Evolutionary conservation across 345 rosid genomes (phyloP).

Genomic region (Toxicodendron radicans): DNA sequence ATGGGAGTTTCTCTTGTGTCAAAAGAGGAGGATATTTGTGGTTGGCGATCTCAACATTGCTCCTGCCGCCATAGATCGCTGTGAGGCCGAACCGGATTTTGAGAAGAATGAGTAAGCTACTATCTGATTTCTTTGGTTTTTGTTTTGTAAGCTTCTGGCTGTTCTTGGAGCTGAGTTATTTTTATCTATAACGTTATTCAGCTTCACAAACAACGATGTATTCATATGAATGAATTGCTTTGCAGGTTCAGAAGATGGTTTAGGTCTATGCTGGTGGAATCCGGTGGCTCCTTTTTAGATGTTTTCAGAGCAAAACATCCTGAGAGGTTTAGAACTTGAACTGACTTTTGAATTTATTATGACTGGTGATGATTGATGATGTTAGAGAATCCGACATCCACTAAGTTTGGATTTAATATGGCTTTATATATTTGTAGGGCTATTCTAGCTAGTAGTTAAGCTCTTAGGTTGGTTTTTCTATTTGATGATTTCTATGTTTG

Average conservation of each 20-base stretch:
- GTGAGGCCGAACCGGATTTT: conserved; percentile 89
- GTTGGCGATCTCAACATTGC: conserved; percentile 96
- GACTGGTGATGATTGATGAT: neutral
- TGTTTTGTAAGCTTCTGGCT: neutral
- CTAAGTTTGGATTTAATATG: neutral
- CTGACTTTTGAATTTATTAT: neutral
- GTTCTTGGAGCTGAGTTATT: conserved; percentile 1
- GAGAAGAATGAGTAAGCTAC: conserved; percentile 72
- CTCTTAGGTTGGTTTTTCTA: neutral
- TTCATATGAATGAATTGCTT: conserved; percentile 16
- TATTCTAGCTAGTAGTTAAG: neutral
- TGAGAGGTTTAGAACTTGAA: conserved; percentile 50
- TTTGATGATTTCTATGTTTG: neutral
- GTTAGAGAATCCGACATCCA: neutral
- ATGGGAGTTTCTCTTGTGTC: conserved; percentile 69
- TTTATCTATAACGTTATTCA: neutral
- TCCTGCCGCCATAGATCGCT: conserved; percentile 72
- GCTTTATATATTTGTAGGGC: neutral
- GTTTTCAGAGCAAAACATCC: conserved; percentile 87
- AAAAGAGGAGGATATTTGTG: conserved; percentile 67
- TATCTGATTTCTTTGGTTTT: conserved; percentile 13
- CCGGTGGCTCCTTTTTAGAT: conserved; percentile 75
- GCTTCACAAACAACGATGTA: neutral
- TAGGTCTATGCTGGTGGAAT: conserved; percentile 68
- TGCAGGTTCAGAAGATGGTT: conserved; percentile 86